phyloP scores from a whole-genome alignment of 148 eudicot genomes.

The Silene conica region DNA sequence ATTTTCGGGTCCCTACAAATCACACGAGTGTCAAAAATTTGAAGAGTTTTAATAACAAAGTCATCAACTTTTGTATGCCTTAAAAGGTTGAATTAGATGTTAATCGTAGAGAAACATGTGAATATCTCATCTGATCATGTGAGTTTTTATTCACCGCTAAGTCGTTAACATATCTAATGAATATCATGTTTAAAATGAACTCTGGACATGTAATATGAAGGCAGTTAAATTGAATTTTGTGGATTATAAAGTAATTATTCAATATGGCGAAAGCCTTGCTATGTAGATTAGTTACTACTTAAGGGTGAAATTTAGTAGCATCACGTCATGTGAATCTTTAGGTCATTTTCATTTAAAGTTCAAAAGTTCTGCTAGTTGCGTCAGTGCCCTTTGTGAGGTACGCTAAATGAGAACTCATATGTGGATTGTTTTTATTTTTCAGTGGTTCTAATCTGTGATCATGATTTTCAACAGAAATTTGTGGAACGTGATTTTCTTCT shows the following conservation, averaged over 20 bases:
- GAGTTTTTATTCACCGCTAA: too few species aligned
- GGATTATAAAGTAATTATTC: neutral
- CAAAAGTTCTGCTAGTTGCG: neutral
- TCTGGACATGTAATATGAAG: neutral
- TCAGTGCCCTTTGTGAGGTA: neutral
- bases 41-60: too few species aligned
- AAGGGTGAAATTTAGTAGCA: neutral
- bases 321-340: neutral
- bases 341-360: neutral
- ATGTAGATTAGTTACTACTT: neutral
- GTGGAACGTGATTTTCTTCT: slow-evolving; percentile 74
- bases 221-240: neutral
- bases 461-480: slow-evolving; percentile 62
- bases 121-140: too few species aligned
- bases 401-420: neutral
- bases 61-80: too few species aligned
- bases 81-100: too few species aligned
- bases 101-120: too few species aligned
- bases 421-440: neutral
- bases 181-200: too few species aligned
- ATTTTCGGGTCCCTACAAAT: too few species aligned
- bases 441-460: slow-evolving; percentile 10
- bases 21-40: too few species aligned
- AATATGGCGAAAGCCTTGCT: neutral
- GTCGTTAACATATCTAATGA: too few species aligned